Base-by-base conservation (phyloP, 2,329 filamentous ascomycete species). In the Hymenoscyphus occultus region DNA sequence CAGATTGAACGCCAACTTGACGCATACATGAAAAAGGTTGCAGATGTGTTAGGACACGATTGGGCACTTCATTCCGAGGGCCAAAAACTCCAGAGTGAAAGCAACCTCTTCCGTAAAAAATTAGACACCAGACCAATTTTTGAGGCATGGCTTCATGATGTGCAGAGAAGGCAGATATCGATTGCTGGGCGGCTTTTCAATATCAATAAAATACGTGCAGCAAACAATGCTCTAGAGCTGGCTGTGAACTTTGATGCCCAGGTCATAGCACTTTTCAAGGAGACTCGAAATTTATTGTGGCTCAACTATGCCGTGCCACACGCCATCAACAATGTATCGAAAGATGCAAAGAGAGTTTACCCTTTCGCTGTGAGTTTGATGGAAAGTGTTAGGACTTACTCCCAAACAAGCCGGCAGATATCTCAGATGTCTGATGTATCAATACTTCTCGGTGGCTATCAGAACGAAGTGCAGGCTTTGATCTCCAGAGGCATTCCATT, bases 11-110 rank as follows among this genome's bases (percentile, higher is more conserved):
- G 92, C 42, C 95, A 99, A 77, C 86, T 99, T 10, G 90, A 97
- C 74, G 91, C 89, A 12, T 99, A 99, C 77, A 97, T 99, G 93
- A 91, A 93, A 75, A 97, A 97, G 77, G 94, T 99, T n/a, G 96
- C 98, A 76, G 92, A 97, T 71, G 95, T 99, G 45, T 86, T 99
- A 28, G 95, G 95, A 60, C 89, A 91, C 64, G 93, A 97, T 71
- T 99, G 95, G 95, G 89, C 91, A 63, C 82, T 98, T 66, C 96
- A 99, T 74, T 87, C 93, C 6, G 95, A 99, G 76, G 96, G 96
- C 1, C 92, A 97, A 75, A 97, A 97, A 77, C 84, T 99, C 22
- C 90, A 94, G 74, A 89, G 88, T 64, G 95, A 99, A 78, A 94
- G 95, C 75, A 91, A 91, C 70, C 84, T 97, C 73, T 99, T 99